A percentile compares a stretch with the other conserved stretches of the same genome.
phyloP scores from a whole-genome alignment of 257 asterid genomes.

The Paulownia fortunei region DNA sequence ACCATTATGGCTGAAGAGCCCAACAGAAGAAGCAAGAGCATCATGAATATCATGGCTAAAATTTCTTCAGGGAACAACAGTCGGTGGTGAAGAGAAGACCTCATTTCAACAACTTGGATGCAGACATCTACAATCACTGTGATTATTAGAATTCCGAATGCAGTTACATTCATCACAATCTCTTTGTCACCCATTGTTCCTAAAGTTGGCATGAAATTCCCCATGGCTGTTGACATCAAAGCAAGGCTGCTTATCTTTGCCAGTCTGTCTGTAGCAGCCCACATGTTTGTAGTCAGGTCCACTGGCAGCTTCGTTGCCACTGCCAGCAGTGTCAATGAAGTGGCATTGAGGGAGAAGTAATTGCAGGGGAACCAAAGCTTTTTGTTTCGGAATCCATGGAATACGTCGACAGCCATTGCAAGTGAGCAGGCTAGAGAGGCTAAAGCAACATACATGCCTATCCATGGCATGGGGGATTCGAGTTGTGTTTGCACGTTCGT shows the following conservation, averaged over 20 bases:
- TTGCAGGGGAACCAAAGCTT: slow-evolving; percentile 6
- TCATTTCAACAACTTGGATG: background rate
- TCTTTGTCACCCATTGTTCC: slow-evolving; percentile 8
- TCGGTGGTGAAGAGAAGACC: accelerated
- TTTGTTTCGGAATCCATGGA: no score
- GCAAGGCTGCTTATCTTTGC: background rate
- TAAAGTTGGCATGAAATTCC: slow-evolving; percentile 15
- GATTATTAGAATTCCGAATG: slow-evolving; percentile 19
- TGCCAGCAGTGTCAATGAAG: slow-evolving; percentile 14
- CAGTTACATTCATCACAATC: background rate
- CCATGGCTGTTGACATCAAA: slow-evolving; percentile 1
- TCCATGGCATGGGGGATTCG: no score
- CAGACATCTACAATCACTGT: background rate
- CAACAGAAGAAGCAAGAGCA: background rate
- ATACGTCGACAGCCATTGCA: no score
- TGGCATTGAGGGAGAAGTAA: background rate
- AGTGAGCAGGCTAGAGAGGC: background rate
- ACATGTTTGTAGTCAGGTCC: background rate
- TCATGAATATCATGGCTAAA: background rate
- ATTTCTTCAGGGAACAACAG: background rate
- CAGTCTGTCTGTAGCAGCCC: background rate
- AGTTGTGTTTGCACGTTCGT: no score
- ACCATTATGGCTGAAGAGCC: slow-evolving; percentile 17
- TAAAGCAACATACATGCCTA: background rate
- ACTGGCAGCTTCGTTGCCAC: slow-evolving; percentile 25